phyloP scores from a whole-genome alignment of 2,329 filamentous ascomycete species.

The Phaeosphaeriaceae sp. region DNA sequence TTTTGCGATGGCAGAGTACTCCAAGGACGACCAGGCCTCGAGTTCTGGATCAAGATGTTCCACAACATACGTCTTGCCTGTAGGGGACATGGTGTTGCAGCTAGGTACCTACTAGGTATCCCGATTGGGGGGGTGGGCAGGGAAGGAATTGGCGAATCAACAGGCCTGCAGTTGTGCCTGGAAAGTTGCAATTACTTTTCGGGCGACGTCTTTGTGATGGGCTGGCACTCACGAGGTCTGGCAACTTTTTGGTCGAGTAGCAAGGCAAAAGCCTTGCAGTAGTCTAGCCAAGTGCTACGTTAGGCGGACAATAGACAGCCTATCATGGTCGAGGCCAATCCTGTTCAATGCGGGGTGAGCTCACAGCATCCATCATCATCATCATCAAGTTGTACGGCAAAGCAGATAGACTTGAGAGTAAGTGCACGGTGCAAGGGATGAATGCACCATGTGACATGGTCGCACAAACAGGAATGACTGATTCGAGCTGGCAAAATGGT shows the following conservation, averaged over 20 bases:
- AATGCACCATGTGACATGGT: constrained; percentile 8
- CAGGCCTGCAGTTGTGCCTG: constrained; percentile 1
- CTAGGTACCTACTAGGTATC: constrained; percentile 19
- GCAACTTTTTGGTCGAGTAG: neutral
- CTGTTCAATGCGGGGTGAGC: no score
- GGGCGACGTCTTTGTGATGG: neutral
- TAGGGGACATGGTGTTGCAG: constrained; percentile 35
- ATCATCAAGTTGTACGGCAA: constrained; percentile 7
- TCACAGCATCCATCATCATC: constrained; percentile 10
- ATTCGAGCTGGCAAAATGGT: constrained; percentile 13
- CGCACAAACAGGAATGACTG: constrained; percentile 5
- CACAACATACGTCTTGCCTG: constrained; percentile 81
- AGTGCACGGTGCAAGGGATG: no score
- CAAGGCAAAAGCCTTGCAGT: constrained; percentile 28
- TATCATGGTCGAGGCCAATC: no score
- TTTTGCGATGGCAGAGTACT: constrained; percentile 85
- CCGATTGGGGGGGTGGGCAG: constrained; percentile 20
- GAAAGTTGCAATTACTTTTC: constrained; percentile 11
- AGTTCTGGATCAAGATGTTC: constrained; percentile 96
- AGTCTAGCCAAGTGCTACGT: no score
- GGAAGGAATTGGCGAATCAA: constrained; percentile 32
- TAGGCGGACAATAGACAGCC: no score
- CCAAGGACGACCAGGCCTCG: constrained; percentile 90
- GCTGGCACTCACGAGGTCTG: constrained; percentile 5
- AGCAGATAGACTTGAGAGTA: constrained; percentile 1